Base-by-base conservation (phyloP, 768 basidiomycete species). In the Candolleomyces efflorescens region DNA sequence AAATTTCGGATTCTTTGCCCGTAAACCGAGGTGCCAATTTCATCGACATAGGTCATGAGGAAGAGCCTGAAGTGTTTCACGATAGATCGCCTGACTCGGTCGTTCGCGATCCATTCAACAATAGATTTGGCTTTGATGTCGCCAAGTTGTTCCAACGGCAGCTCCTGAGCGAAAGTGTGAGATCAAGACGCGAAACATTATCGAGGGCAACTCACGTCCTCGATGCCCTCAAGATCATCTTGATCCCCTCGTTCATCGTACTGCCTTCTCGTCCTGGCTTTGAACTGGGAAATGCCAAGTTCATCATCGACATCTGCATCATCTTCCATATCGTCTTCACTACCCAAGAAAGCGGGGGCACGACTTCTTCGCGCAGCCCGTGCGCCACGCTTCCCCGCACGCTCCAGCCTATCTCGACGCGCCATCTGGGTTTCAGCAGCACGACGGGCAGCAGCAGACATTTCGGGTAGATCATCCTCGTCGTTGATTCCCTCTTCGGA, bases 111-210 rank as follows among this genome's bases (percentile, higher is more conserved):
- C 97, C 97, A 99, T 71, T 98, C 97, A 22, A 90, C 89, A 56
- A 99, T 94, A 12, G 92, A 94, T 67, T 95, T 93, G 39, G 95
- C 93, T 69, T 98, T 98, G 77, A 99, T 94, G 68, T 99, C 97
- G 59, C 92, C 92, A 10, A 99, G 79, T 75, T 99, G 93, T 68
- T 98, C 96, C 44, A 97, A 71, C 0, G 97, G 94, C 54, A 99
- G 81, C 72, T 98, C 94, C 92, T 97, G 67, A 13, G 27, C 23
- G n/a, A 36, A 41, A 32, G 24, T 36, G 48, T 58, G 17, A 51
- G 59, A 38, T 17, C 36, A 45, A 39, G 32, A 6, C 24, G 38
- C 36, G 45, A 9, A 36, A 22, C 45, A 49, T n/a, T 27, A 60
- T 32, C 5, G 11, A 5, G 48, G 44, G 56, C 18, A 5, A 75